Evolutionary conservation across 202 grass and related monocot species (phyloP).

Genomic region (Digitaria exilis): DNA sequence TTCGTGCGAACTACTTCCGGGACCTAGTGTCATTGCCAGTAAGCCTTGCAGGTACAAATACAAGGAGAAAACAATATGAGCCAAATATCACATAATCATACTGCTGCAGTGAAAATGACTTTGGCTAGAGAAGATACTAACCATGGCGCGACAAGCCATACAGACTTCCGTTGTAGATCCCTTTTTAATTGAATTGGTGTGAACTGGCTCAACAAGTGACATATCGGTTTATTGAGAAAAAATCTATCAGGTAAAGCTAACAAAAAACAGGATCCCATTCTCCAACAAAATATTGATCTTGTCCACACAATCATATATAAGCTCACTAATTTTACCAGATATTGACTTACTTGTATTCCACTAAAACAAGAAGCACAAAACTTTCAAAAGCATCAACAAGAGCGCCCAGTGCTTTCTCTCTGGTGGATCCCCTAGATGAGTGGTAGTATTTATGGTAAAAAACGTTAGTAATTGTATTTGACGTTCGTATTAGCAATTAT

Average conservation of each 20-base stretch:
- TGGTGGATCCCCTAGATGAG: slow-evolving; percentile 47
- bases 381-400: slow-evolving; percentile 65
- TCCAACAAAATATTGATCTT: not conserved
- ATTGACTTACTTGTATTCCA: slow-evolving; percentile 54
- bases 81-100: not conserved
- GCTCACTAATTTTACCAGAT: not conserved
- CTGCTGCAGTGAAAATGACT: not conserved
- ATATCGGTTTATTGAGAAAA: slow-evolving; percentile 55
- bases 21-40: slow-evolving; percentile 73
- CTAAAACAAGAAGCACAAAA: slow-evolving; percentile 32
- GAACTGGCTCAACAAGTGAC: slow-evolving; percentile 70
- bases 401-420: slow-evolving; percentile 52
- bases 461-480: not conserved
- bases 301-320: not conserved
- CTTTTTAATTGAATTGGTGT: slow-evolving; percentile 74
- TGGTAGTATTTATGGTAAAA: not conserved
- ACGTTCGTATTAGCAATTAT: not conserved
- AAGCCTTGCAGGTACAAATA: slow-evolving; percentile 46
- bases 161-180: slow-evolving; percentile 78
- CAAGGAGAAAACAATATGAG: not conserved
- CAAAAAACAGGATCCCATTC: not conserved
- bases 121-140: slow-evolving; percentile 17
- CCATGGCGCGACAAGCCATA: slow-evolving; percentile 74
- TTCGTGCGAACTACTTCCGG: slow-evolving; percentile 60
- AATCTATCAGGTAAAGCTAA: slow-evolving; percentile 14